Evolutionary conservation across 768 basidiomycete species (phyloP).

Genomic region (Auricularia auricula-judae): DNA sequence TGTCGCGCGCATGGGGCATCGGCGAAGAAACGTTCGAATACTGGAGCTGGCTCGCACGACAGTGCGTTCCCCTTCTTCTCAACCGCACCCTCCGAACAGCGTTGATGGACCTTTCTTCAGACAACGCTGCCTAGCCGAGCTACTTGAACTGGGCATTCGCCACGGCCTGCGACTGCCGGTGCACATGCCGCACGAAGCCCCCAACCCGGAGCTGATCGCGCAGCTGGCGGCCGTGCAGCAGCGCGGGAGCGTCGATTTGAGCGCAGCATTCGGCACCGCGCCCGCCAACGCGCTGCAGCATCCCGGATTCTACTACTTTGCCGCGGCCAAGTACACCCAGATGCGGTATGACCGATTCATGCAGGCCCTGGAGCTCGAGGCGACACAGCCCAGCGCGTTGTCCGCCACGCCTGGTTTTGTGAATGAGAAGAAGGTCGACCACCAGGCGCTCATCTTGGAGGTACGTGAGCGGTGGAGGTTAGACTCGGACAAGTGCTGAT

Average conservation of each 20-base stretch:
- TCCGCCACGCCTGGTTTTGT: constrained; percentile 56
- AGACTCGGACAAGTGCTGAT: background rate
- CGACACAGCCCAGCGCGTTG: constrained; percentile 23
- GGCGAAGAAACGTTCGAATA: constrained; percentile 95
- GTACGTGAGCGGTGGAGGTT: constrained; percentile 23
- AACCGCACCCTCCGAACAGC: background rate
- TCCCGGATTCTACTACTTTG: constrained; percentile 86
- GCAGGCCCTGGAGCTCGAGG: constrained; percentile 32
- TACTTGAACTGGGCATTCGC: constrained; percentile 71
- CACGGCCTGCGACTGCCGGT: constrained; percentile 46
- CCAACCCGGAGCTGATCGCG: constrained; percentile 17
- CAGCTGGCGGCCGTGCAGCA: constrained; percentile 37
- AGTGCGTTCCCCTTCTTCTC: constrained; percentile 40
- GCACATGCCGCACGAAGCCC: constrained; percentile 32
- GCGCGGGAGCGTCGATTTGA: constrained; percentile 19
- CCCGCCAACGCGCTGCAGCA: constrained; percentile 54
- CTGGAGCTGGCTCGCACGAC: constrained; percentile 93
- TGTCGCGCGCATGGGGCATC: constrained; percentile 88
- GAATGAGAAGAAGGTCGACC: constrained; percentile 91
- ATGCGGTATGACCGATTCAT: constrained; percentile 59
- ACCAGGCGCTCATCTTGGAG: constrained; percentile 73
- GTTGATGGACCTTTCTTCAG: constrained; percentile 25
- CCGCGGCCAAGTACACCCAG: constrained; percentile 80
- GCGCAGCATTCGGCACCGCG: constrained; percentile 23
- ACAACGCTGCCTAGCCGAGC: constrained; percentile 81